Percentiles rank a stretch among this genome's conserved stretches.
Conservation (phyloP, 805 yeast species). For the Millerago galiae region DNA sequence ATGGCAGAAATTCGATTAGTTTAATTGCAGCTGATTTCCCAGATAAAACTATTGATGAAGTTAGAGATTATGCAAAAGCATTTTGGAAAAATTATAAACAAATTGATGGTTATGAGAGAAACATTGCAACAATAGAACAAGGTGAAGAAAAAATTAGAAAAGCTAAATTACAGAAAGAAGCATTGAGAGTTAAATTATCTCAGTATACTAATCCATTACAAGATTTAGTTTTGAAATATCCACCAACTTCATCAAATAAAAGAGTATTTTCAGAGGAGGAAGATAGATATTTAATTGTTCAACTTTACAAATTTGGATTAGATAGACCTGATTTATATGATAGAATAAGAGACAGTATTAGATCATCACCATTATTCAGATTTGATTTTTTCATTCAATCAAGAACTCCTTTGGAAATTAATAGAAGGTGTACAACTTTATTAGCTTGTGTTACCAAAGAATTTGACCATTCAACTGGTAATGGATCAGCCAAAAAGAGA, state of each 20-base stretch:
- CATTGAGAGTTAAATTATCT: conserved; percentile 68
- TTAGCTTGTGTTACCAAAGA: conserved; percentile 73
- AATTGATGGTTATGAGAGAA: conserved; percentile 86
- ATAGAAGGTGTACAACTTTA: conserved; percentile 76
- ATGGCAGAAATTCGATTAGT: conserved; percentile 70
- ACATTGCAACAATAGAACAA: conserved; percentile 69
- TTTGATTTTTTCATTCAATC: conserved; percentile 85
- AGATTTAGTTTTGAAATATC: conserved; percentile 64
- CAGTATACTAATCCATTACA: conserved; percentile 71
- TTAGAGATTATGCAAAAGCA: conserved; percentile 63
- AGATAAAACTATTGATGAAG: conserved; percentile 76
- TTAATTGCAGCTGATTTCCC: conserved; percentile 69
- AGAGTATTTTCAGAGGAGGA: conserved; percentile 81
- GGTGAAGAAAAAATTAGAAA: conserved; percentile 82
- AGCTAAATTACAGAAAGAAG: conserved; percentile 65
- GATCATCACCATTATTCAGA: conserved; percentile 70
- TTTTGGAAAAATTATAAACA: conserved; percentile 78
- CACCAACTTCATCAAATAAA: conserved; percentile 61
- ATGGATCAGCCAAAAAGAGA: conserved; percentile 3
- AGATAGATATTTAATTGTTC: conserved; percentile 80
- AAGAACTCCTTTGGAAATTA: conserved; percentile 68
- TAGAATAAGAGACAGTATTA: conserved; percentile 64
- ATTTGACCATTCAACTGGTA: conserved; percentile 32
- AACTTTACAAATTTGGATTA: conserved; percentile 72
- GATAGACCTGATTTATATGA: conserved; percentile 79